Base-by-base conservation (phyloP, 2,329 filamentous ascomycete genomes). In the Pyrenophora graminea region DNA sequence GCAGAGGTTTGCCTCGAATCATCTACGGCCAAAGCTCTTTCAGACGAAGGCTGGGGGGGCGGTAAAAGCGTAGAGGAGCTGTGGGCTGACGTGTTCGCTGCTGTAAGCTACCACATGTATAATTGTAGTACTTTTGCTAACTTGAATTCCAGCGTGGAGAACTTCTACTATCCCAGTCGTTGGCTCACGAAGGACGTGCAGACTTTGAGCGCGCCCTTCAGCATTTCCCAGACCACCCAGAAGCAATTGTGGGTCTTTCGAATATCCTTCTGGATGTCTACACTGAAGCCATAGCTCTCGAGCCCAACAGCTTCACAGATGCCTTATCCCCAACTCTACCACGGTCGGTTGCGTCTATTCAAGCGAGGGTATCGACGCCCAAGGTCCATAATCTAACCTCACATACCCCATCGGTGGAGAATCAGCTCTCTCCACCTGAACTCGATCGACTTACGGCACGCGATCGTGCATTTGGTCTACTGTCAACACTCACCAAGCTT, bases 211-310 rank as follows among this genome's bases (percentile, higher is more conserved):
- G 87, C 50, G 91, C 92, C 12, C 77, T 99, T 15, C 85, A 86
- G 19, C 86, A 91, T 68, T 89, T 84, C 56, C 85, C 88, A 1
- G 85, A 97, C 67, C 93, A 99, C 62, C 81, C 89, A 0, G 80
- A 80, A 12, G 91, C 90, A 27, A 95, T 89, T 19, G 85, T 97
- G 31, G 90, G 89, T 1, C 77, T 99, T 18, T 90, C 90, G 15
- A 89, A 89, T 62, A 86, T 97, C 32, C 80, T 99, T 6, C 81
- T 97, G 41, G 91, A 97, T 66, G 85, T 95, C 17, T 96, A 93
- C 74, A 85, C 79, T 61, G 81, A 90, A 71, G 81, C 69, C 8
- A 71, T 80, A 30, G 72, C 84, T 40, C 75, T 90, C 17, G 80
- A 87, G 34, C 85, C 85, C 3, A 77, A 78, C 51, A 75, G 74